Evolutionary conservation across 2,329 filamentous ascomycete species (phyloP).

Genomic region (Ophiostoma sp.): DNA sequence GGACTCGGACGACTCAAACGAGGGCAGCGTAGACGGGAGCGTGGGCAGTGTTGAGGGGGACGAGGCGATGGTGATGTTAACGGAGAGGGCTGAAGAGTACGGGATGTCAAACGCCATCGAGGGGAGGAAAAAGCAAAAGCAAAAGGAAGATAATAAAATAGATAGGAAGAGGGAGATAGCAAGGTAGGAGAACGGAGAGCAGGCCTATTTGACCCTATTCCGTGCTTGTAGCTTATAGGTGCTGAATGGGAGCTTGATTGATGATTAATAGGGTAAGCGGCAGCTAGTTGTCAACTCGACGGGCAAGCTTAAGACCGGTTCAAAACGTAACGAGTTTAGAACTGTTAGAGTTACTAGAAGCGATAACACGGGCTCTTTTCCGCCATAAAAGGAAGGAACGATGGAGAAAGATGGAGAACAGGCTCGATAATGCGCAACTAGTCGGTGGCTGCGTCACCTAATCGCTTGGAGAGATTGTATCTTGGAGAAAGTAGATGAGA

Average conservation of each 20-base stretch:
- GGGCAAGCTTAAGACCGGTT: slow-evolving; percentile 8
- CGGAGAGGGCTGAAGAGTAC: slow-evolving; percentile 16
- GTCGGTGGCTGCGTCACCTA: neutral
- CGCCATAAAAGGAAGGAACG: slow-evolving; percentile 1
- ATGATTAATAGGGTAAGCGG: neutral
- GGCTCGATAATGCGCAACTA: slow-evolving; percentile 11
- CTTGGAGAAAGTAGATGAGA: neutral
- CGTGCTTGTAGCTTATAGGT: neutral
- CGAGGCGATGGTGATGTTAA: slow-evolving; percentile 15
- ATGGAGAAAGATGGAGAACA: slow-evolving; percentile 11
- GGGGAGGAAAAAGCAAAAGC: neutral
- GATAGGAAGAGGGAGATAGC: slow-evolving; percentile 7
- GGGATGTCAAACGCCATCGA: slow-evolving; percentile 14
- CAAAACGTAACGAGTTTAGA: neutral
- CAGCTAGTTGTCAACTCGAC: neutral
- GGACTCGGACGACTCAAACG: neutral
- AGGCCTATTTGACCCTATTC: neutral
- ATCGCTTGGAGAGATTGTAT: neutral
- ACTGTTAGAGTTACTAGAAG: no score
- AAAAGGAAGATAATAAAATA: neutral
- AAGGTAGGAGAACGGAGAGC: neutral
- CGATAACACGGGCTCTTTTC: neutral
- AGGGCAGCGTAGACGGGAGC: neutral
- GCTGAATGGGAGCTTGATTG: neutral
- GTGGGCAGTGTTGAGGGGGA: slow-evolving; percentile 13